These are phyloP conservation scores for Beauveria pseudobassiana DNA, from an alignment of 2,329 filamentous ascomycete genomes.

Conservation along the genomic window DNA sequence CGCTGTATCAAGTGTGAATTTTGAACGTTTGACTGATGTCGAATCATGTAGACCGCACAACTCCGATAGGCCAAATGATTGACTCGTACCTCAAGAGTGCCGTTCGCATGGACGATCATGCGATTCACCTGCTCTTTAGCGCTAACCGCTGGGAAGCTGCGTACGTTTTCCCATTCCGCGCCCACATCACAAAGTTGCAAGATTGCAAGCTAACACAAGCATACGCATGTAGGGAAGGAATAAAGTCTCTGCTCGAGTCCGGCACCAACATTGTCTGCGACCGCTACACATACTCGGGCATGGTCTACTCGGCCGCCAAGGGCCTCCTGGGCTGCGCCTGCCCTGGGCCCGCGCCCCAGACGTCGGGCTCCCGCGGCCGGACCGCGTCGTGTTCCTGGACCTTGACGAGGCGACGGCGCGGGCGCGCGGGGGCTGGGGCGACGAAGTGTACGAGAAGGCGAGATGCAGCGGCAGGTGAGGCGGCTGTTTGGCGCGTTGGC, in stretches of 20 bases:
- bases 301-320: slow-evolving; percentile 90
- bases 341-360: slow-evolving; percentile 81
- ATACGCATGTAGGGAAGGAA: slow-evolving; percentile 34
- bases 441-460: slow-evolving; percentile 79
- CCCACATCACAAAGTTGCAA: not conserved
- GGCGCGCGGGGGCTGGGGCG: slow-evolving; percentile 76
- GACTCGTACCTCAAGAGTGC: slow-evolving; percentile 70
- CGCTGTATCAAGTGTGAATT: not conserved
- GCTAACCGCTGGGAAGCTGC: slow-evolving; percentile 81
- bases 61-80: slow-evolving; percentile 81
- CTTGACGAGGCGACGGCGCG: slow-evolving; percentile 66
- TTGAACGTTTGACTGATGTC: not conserved
- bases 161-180: slow-evolving; percentile 28
- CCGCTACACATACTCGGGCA: slow-evolving; percentile 90
- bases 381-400: slow-evolving; percentile 81
- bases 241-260: slow-evolving; percentile 45
- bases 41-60: slow-evolving; percentile 58
- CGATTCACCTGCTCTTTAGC: slow-evolving; percentile 82
- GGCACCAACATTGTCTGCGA: slow-evolving; percentile 80
- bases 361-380: slow-evolving; percentile 77
- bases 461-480: slow-evolving; percentile 74
- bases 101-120: slow-evolving; percentile 73
- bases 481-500: slow-evolving; percentile 59
- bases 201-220: not conserved
- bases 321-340: slow-evolving; percentile 59